Base-by-base conservation (phyloP, 345 rosid species). In the Hypericum androsaemum region DNA sequence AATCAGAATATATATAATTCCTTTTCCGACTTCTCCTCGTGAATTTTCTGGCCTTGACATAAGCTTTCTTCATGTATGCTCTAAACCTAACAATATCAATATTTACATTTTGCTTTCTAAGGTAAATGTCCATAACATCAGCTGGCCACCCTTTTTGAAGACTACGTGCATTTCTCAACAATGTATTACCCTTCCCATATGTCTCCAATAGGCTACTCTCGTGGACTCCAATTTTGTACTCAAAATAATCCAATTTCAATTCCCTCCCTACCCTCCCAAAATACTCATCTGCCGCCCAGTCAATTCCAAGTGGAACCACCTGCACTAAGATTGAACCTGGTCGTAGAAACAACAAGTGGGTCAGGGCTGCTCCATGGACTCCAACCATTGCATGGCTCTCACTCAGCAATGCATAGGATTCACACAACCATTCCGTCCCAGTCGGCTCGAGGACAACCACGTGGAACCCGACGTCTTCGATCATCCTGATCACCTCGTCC, bases 291-390 rank as follows among this genome's bases (percentile, higher is more conserved):
- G 77, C 70, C 45, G 50, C 76, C 82, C 79, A 74, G 7, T 62
- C 65, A 0, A 57, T 8, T 1, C 86, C 88, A 5, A 77, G 5
- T 1, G 88, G 94, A 53, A 79, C 72, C 64, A 77, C 68, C 15
- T 81, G 88, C 61, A 74, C 54, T 2, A 84, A 63, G 5, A 74
- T 71, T 5, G 86, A 47, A 0, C 84, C 75, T 0, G 75, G 74
- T 16, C 80, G 59, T 39, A 81, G 81, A 58, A 81, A 81, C 59
- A 79, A 50, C 1, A 64, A 57, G 7, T 80, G 85, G 0, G 88
- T 79, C 5, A 79, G 73, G 1, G 77, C 88, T 2, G 84, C 84
- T 6, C 88, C 84, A 7, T 81, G 88, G 36, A 84, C 79, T 37
- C 86, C 84, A 0, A 81, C 44, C 75, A 79, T 72, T 5, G 53